Evolutionary conservation across 371 early-diverging fungal species (phyloP).

Genomic region (Actinomucor elegans): DNA sequence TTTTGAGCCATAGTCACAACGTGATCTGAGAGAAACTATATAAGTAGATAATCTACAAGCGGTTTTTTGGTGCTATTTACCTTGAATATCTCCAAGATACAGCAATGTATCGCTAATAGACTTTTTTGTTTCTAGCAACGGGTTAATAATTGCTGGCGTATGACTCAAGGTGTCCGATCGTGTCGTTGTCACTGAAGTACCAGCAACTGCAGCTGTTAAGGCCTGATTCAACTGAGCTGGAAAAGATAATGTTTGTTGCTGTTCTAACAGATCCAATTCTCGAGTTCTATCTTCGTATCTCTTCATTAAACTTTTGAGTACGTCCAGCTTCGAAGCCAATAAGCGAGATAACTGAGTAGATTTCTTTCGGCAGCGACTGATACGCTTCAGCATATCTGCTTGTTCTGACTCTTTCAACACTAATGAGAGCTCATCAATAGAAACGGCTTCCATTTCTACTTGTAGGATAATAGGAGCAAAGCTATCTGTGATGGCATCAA

Average conservation of each 20-base stretch:
- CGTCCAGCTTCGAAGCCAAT: conserved; percentile 76
- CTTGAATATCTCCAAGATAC: conserved; percentile 92
- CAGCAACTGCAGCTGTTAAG: neutral
- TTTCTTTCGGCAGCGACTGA: conserved; percentile 79
- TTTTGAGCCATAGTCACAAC: conserved; percentile 78
- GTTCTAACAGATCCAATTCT: conserved; percentile 3
- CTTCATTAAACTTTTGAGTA: conserved; percentile 78
- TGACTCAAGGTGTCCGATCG: neutral
- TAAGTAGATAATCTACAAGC: neutral
- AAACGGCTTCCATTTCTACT: conserved; percentile 84
- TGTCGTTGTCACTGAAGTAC: neutral
- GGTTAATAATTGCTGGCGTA: too few species aligned
- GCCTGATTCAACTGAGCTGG: conserved; percentile 1
- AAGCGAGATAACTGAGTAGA: conserved; percentile 75
- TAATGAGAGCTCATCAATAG: conserved; percentile 86
- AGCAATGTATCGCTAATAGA: conserved; percentile 53
- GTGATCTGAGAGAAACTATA: conserved; percentile 53
- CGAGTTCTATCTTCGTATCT: conserved; percentile 58
- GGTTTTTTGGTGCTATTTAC: conserved; percentile 30
- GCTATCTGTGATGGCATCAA: conserved; percentile 81
- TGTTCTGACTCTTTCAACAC: conserved; percentile 73
- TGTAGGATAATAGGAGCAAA: conserved; percentile 73
- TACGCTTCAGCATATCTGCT: conserved; percentile 84
- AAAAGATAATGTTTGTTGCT: conserved; percentile 2
- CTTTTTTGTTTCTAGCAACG: conserved; percentile 19